Percentiles rank a stretch among this genome's conserved stretches.
phyloP scores from a whole-genome alignment of 2,329 filamentous ascomycete genomes.

The Aspergillus neoniger region DNA sequence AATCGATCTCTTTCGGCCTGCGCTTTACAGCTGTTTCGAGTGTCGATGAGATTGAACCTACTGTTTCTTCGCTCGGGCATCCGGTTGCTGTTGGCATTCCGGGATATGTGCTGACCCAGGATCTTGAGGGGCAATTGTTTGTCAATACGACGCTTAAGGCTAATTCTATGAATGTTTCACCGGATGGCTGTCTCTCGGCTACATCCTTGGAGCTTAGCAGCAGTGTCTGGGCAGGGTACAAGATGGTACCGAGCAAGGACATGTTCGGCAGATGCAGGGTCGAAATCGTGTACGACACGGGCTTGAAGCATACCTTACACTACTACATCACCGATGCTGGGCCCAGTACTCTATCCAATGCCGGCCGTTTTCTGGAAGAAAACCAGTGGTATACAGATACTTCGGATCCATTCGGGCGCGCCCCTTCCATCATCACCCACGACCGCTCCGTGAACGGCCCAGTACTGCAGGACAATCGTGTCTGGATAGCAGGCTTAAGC shows the following conservation, averaged over 20 bases:
- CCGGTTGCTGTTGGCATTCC: slow-evolving; percentile 24
- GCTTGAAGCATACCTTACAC: slow-evolving; percentile 55
- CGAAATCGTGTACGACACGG: slow-evolving; percentile 52
- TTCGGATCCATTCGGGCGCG: slow-evolving; percentile 57
- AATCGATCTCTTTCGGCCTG: slow-evolving; percentile 53
- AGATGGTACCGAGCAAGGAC: slow-evolving; percentile 41
- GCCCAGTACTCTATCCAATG: slow-evolving; percentile 47
- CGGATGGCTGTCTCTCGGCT: not conserved
- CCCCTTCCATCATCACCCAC: slow-evolving; percentile 60
- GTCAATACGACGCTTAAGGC: slow-evolving; percentile 26
- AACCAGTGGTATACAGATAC: slow-evolving; percentile 55
- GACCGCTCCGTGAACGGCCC: slow-evolving; percentile 42
- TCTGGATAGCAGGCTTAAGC: slow-evolving; percentile 62
- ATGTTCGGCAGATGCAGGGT: slow-evolving; percentile 55
- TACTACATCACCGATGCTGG: slow-evolving; percentile 57
- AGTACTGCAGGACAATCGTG: slow-evolving; percentile 52
- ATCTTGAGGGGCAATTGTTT: slow-evolving; percentile 50
- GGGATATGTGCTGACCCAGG: slow-evolving; percentile 56
- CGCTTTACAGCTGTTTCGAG: slow-evolving; percentile 52
- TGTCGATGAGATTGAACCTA: slow-evolving; percentile 43
- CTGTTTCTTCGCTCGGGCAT: slow-evolving; percentile 52
- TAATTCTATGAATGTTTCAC: not conserved
- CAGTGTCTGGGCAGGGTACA: slow-evolving; percentile 33
- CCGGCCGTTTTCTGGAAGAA: slow-evolving; percentile 58
- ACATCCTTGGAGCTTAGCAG: not conserved